Evolutionary conservation across 2,329 filamentous ascomycete species (phyloP), one percentile per base, ranked within the genome.

Genomic region (Thielaviopsis ethacetica): DNA sequence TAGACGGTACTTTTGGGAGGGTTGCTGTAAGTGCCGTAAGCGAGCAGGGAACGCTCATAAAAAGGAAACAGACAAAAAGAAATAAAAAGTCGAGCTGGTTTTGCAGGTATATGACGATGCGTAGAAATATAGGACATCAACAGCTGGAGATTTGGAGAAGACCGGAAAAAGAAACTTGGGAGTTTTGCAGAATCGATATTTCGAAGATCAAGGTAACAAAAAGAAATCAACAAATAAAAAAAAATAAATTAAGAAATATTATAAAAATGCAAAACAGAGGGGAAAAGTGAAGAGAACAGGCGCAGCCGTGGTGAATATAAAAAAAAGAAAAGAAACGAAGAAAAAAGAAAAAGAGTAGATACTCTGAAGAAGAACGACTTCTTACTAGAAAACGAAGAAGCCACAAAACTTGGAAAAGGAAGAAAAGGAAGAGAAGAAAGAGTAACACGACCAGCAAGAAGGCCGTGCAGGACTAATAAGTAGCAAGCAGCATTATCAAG

Each of bases 281-380:
- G 2, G 26, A 57, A 24, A 15, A 38, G 21, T n/a, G 44, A 21
- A 21, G 44, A 49, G 44, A 49, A 21, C n/a, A 49, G 44, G 44
- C 44, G 6, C 44, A 49, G 44, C 44, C 44, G 44, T 49, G 6
- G 9, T 12, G 30, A 9, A 34, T 34, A 49, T 19, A 21, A n/a
- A 22, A 26, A 34, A 22, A 50, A 57, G 12, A 10, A 4, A 51
- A 51, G 24, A 52, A 50, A n/a, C 22, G 10, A n/a, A 13, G 34
- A 34, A 15, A 41, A 22, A 58, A 50, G 47, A 34, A 57, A 57
- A 59, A 59, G 21, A 54, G 44, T 44, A 44, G 3, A 49, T 34
- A 49, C 44, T 21, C 44, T 49, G 44, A 49, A 49, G 44, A 49
- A 49, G 17, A 49, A 49, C 44, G 44, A 21, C n/a, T 49, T 49